phyloP scores from a whole-genome alignment of 1,284 basidiomycete species.

The Neolentinus lepideus region DNA sequence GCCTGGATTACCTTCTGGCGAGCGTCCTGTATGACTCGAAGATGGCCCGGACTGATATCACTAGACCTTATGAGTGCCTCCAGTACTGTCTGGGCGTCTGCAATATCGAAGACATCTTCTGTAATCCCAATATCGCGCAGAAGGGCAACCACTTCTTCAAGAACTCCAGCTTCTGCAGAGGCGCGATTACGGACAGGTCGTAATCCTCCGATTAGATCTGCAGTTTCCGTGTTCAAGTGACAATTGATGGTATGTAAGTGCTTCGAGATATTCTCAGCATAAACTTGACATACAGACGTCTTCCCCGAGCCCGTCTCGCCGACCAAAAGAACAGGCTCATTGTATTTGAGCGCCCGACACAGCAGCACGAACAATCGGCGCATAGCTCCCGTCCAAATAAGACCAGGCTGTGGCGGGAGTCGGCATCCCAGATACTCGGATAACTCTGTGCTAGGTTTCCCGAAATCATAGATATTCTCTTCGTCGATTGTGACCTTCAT shows the following conservation, averaged over 20 bases:
- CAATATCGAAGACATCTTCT: conserved; percentile 27
- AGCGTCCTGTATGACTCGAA: conserved; percentile 30
- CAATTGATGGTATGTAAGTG: conserved; percentile 82
- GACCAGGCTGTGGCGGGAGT: conserved; percentile 38
- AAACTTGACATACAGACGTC: conserved; percentile 93
- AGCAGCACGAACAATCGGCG: conserved; percentile 84
- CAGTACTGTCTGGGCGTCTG: conserved; percentile 15
- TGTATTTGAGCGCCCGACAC: conserved; percentile 77
- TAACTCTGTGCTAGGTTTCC: conserved; percentile 36
- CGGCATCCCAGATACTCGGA: conserved; percentile 47
- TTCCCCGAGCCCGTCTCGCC: conserved; percentile 98
- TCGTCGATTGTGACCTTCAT: conserved; percentile 89
- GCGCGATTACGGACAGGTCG: conserved; percentile 85
- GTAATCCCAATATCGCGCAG: conserved; percentile 35
- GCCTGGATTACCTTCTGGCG: conserved; percentile 38
- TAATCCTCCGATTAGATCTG: conserved; percentile 92
- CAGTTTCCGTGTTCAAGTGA: conserved; percentile 99
- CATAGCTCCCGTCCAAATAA: conserved; percentile 95
- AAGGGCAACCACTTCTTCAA: conserved; percentile 32
- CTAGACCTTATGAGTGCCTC: conserved; percentile 27
- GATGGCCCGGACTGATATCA: conserved; percentile 22
- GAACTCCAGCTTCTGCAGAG: conserved; percentile 35
- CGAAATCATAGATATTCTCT: conserved; percentile 58
- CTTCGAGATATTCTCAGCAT: conserved; percentile 63
- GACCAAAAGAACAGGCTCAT: conserved; percentile 96